Percentiles rank a stretch among this genome's conserved stretches.
These are phyloP conservation scores for Populus tremula DNA, from an alignment of 345 rosid species.

Conservation along the genomic window DNA sequence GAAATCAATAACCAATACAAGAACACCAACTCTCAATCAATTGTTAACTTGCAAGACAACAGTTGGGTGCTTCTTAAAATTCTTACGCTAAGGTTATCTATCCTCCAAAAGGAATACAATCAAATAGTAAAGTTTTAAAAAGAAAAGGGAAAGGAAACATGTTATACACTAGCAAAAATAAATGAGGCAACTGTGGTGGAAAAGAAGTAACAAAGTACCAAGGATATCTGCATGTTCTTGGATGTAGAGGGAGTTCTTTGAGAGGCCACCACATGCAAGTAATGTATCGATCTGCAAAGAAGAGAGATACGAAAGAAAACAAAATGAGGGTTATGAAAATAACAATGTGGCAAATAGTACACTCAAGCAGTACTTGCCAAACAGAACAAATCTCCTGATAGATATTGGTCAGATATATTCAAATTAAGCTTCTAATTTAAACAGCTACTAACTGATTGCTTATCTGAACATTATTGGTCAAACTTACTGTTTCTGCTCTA, in stretches of 20 bases:
- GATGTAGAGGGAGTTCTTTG: constrained; percentile 65
- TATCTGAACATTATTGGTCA: neutral
- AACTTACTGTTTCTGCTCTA: neutral
- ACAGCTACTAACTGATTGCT: neutral
- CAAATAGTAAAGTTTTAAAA: too few species aligned
- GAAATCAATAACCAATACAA: neutral
- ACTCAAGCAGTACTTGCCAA: neutral
- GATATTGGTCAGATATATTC: neutral
- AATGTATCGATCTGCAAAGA: constrained; percentile 66
- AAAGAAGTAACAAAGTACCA: constrained; percentile 41
- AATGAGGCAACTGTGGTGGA: neutral
- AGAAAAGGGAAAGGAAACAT: neutral
- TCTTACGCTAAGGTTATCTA: too few species aligned
- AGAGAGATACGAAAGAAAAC: constrained; percentile 1
- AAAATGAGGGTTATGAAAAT: neutral
- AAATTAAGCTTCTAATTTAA: neutral
- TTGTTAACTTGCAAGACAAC: neutral
- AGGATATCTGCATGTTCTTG: constrained; percentile 86
- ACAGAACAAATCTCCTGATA: neutral
- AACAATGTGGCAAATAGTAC: neutral
- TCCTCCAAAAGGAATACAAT: too few species aligned
- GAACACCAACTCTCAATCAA: neutral
- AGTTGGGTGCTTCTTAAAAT: neutral
- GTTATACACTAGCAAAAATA: neutral
- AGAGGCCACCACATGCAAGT: constrained; percentile 88